Evolutionary conservation across 176 grass and related monocot genomes (phyloP), one percentile per base, ranked within the genome.

Genomic region (Triticum dicoccoides): DNA sequence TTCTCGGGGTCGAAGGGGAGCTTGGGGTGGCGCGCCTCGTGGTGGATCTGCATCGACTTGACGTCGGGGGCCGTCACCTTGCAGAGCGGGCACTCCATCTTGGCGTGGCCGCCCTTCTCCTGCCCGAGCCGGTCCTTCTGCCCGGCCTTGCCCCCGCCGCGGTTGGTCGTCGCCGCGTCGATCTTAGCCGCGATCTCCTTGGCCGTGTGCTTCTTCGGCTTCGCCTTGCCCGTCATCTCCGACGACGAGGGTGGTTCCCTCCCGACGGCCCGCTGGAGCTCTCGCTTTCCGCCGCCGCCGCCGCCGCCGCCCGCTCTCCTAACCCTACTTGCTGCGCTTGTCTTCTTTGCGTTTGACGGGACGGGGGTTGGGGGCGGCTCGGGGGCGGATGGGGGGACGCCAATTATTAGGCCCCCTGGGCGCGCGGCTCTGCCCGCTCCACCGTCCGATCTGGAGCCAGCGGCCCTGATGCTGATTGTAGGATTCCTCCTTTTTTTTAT

Each of bases 121-220:
- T 93, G 86, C 11, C 94, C 97, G 9, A 90, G 73, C 13, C 97
- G 92, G 23, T 99, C 97, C 59, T 71, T 67, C 72, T 69, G 90
- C 27, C 97, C 97, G 0, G 94, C 92, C 85, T 96, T 99, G 30
- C 97, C 97, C 5, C 97, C 97, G 65, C 97, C 97, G 8, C 97
- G 79, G 88, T 91, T 99, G 59, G 97, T 99, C 87, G 89, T 91
- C 59, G 97, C 97, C 79, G 97, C 97, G 85, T 96, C 97, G 71
- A 92, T 25, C 94, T 99, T 99, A 32, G 92, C 23, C 1, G 93
- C 92, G 78, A 94, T 92, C 97, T 99, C 97, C 94, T 99, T 99
- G 73, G 97, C 97, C 66, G 97, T 99, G 94, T 99, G 97, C 94
- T 99, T 99, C 97, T 99, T 99, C 73, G 97, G 97, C 97, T 99